Conservation (phyloP, 371 early-diverging fungal species). For the Mortierella sp. region DNA sequence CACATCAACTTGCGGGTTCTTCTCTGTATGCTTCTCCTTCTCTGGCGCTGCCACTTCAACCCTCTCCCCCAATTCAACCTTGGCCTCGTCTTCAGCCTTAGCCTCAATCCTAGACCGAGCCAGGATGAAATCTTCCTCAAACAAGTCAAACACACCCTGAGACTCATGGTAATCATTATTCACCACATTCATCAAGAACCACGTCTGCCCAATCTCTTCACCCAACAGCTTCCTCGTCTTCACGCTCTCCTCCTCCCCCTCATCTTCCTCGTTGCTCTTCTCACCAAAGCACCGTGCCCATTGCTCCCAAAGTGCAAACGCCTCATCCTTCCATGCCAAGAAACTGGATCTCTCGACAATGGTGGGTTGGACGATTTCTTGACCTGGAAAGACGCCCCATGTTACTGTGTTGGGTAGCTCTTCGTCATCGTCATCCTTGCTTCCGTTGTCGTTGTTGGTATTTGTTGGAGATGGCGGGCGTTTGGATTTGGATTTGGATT, state of each 20-base stretch:
- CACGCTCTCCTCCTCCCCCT: conserved; percentile 9
- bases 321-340: conserved; percentile 92
- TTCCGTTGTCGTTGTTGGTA: background rate
- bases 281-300: conserved; percentile 83
- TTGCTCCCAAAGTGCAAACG: conserved; percentile 88
- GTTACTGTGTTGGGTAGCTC: conserved; percentile 59
- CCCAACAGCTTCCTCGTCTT: conserved; percentile 68
- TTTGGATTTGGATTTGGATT: background rate
- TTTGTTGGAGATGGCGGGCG: background rate
- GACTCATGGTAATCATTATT: conserved; percentile 85
- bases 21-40: background rate
- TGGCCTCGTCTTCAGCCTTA: background rate
- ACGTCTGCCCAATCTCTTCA: conserved; percentile 62
- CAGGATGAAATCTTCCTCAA: conserved; percentile 50
- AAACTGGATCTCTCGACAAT: conserved; percentile 89
- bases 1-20: background rate
- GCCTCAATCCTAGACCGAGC: background rate
- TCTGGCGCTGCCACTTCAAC: background rate
- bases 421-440: background rate
- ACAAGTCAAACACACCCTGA: conserved; percentile 74
- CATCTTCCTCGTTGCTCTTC: conserved; percentile 51
- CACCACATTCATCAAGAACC: conserved; percentile 91
- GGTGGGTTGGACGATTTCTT: conserved; percentile 64
- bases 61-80: background rate
- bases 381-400: conserved; percentile 68